Conservation (phyloP, 345 rosid genomes). For the Populus tremula region DNA sequence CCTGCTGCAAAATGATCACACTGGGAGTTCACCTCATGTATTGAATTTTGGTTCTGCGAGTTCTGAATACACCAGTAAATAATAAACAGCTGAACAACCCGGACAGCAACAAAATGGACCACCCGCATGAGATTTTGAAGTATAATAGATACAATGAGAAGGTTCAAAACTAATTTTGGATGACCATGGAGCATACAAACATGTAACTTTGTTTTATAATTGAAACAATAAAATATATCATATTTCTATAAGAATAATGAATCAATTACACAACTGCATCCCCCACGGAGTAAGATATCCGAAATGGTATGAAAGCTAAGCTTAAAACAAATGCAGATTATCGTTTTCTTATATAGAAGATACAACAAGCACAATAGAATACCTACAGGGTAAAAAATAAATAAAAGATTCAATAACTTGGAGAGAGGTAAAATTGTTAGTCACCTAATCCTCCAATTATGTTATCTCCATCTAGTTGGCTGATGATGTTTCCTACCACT, state of each 20-base stretch:
- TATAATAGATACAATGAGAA: neutral
- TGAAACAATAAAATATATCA: conserved; percentile 15
- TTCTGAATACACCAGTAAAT: too few relatives aligned
- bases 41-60: too few relatives aligned
- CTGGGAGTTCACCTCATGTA: too few relatives aligned
- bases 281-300: conserved; percentile 2
- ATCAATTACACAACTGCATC: conserved; percentile 32
- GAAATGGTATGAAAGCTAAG: conserved; percentile 11
- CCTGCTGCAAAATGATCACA: too few relatives aligned
- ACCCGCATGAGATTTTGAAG: too few relatives aligned
- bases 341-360: conserved; percentile 26
- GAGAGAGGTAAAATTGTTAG: conserved; percentile 19
- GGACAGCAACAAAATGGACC: too few relatives aligned
- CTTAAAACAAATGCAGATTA: conserved; percentile 16
- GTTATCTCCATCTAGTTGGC: conserved; percentile 45
- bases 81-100: too few relatives aligned
- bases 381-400: neutral
- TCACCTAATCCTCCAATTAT: conserved; percentile 37
- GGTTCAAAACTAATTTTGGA: neutral
- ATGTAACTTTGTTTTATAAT: conserved; percentile 1
- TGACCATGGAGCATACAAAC: neutral
- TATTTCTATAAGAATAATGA: conserved; percentile 25
- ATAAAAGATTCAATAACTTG: conserved; percentile 7
- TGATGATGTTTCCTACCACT: conserved; percentile 36
- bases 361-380: conserved; percentile 23